Evolutionary conservation across 176 grass and related monocot species (phyloP).

Genomic region (Raddia guianensis): DNA sequence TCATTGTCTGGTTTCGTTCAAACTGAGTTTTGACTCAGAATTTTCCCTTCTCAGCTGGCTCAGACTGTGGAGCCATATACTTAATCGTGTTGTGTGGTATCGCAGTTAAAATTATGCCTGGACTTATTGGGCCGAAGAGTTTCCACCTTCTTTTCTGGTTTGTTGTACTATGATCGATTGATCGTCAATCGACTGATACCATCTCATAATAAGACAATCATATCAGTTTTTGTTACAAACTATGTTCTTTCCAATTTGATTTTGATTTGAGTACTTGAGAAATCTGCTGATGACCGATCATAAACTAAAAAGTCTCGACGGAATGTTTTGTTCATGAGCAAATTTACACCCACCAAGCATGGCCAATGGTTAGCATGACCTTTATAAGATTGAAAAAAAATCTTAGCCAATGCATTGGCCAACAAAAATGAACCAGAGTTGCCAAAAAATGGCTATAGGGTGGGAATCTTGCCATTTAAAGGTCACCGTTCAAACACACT

Average conservation of each 20-base stretch:
- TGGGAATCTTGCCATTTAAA: too few relatives aligned
- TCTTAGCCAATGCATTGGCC: too few relatives aligned
- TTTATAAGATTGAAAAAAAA: too few relatives aligned
- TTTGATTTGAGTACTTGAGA: not conserved
- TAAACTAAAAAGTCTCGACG: not conserved
- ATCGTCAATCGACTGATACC: slow-evolving; percentile 5
- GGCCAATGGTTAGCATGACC: too few relatives aligned
- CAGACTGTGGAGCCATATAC: slow-evolving; percentile 25
- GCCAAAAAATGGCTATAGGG: too few relatives aligned
- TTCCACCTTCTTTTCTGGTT: not conserved
- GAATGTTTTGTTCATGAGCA: too few relatives aligned
- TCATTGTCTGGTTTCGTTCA: slow-evolving; percentile 22
- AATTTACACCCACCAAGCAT: too few relatives aligned
- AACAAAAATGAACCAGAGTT: too few relatives aligned
- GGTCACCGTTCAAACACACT: too few relatives aligned
- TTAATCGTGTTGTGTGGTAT: slow-evolving; percentile 12
- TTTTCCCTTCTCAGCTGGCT: slow-evolving; percentile 14
- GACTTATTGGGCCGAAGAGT: slow-evolving; percentile 33
- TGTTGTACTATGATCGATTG: slow-evolving; percentile 17
- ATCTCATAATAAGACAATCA: slow-evolving; percentile 24
- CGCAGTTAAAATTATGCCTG: slow-evolving; percentile 21
- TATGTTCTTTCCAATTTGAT: not conserved
- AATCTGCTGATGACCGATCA: not conserved
- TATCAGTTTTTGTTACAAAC: not conserved
- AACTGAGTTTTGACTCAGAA: slow-evolving; percentile 12